These are phyloP conservation scores for Pseudogymnoascus sp. DNA, from an alignment of 2,329 filamentous ascomycete species.

Conservation along the genomic window DNA sequence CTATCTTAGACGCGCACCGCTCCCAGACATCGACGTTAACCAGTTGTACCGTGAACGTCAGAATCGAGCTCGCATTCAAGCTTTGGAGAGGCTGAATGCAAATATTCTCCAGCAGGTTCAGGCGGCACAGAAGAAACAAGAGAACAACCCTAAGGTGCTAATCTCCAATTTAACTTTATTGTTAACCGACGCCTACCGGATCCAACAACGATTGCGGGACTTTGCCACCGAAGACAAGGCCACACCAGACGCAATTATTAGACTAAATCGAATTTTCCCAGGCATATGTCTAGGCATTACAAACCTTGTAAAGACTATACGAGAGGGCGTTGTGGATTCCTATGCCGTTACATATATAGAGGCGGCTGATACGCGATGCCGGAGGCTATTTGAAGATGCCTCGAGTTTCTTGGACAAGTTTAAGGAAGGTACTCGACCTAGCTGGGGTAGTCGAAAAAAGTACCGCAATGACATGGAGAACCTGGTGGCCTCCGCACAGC, in stretches of 20 bases:
- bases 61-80: slow-evolving; percentile 13
- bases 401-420: not conserved
- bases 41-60: slow-evolving; percentile 15
- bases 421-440: not conserved
- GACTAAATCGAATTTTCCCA: not conserved
- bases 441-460: not conserved
- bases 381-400: not conserved
- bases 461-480: not conserved
- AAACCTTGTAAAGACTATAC: not conserved
- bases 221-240: not conserved
- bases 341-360: not conserved
- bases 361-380: not conserved
- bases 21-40: slow-evolving; percentile 14
- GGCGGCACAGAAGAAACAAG: slow-evolving; percentile 7
- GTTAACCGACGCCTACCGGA: not conserved
- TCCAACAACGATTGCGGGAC: not conserved
- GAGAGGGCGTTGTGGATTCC: not conserved
- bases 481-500: not conserved
- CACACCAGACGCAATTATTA: not conserved
- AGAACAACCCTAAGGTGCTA: not conserved
- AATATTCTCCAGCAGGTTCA: slow-evolving; percentile 7
- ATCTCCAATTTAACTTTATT: not conserved
- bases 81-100: slow-evolving; percentile 11
- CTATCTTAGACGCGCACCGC: slow-evolving; percentile 20
- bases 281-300: not conserved